Percentiles rank a stretch among this genome's conserved stretches.
phyloP scores from a whole-genome alignment of 1,139 yeast species.

The Scheffersomyces titani region DNA sequence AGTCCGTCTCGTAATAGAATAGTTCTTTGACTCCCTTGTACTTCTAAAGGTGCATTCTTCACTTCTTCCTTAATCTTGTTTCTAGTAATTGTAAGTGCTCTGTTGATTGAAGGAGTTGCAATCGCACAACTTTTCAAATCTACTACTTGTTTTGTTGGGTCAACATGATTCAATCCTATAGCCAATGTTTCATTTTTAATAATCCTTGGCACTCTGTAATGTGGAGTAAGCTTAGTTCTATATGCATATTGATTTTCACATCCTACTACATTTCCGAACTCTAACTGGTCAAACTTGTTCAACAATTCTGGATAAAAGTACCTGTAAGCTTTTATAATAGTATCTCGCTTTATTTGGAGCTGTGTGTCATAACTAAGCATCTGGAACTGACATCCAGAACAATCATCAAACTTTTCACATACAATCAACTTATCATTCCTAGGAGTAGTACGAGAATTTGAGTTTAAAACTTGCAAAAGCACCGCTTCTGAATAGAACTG shows the following conservation, averaged over 20 bases:
- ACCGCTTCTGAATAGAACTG: conserved; percentile 32
- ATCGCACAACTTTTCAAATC: conserved; percentile 34
- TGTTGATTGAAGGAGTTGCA: conserved; percentile 30
- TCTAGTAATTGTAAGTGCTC: conserved; percentile 11
- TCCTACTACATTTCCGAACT: conserved; percentile 17
- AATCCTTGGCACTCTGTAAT: conserved; percentile 19
- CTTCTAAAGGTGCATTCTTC: conserved; percentile 5
- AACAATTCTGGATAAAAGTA: conserved; percentile 34
- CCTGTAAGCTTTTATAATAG: conserved; percentile 35
- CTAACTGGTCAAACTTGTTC: conserved; percentile 1
- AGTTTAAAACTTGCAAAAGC: conserved; percentile 19
- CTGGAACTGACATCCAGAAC: conserved; percentile 53
- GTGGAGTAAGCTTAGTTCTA: conserved; percentile 42
- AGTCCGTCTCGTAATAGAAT: conserved; percentile 37
- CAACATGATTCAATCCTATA: conserved; percentile 37
- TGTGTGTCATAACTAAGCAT: conserved; percentile 46
- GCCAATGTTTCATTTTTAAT: conserved; percentile 7
- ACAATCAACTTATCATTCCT: conserved; percentile 31
- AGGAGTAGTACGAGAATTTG: conserved; percentile 9
- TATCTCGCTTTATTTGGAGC: conserved; percentile 28
- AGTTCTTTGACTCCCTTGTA: conserved; percentile 15
- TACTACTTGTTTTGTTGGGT: conserved; percentile 21
- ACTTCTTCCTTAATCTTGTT: conserved; percentile 11
- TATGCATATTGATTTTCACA: conserved; percentile 39
- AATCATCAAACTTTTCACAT: conserved; percentile 78